Conservation (phyloP, 1,139 yeast species). For the Scheffersomyces lignicola region DNA sequence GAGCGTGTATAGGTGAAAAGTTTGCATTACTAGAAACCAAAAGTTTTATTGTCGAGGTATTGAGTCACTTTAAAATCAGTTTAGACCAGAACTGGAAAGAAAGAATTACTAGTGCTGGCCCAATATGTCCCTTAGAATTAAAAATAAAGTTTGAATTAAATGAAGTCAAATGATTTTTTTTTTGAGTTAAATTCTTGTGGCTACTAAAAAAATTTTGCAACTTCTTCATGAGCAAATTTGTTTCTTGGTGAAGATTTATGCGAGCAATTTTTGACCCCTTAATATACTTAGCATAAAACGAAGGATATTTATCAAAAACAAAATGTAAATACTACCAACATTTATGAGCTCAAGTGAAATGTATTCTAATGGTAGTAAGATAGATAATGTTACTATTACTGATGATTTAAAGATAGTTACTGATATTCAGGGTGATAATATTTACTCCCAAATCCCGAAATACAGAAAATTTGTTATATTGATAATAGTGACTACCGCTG, state of each 20-base stretch:
- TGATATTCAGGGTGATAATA: no score
- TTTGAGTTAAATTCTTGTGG: neutral
- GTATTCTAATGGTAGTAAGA: no score
- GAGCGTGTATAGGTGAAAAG: slow-evolving; percentile 65
- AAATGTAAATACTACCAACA: no score
- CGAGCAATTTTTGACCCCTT: no score
- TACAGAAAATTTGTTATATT: slow-evolving; percentile 25
- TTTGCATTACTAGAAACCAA: slow-evolving; percentile 52
- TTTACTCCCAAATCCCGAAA: slow-evolving; percentile 13
- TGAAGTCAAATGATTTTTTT: slow-evolving; percentile 3
- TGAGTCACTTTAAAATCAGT: slow-evolving; percentile 33
- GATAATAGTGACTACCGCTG: slow-evolving; percentile 44
- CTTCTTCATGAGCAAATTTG: slow-evolving; percentile 1
- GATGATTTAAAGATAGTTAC: no score
- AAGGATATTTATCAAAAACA: no score
- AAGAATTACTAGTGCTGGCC: slow-evolving; percentile 47
- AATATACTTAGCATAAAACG: no score
- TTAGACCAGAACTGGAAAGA: slow-evolving; percentile 51
- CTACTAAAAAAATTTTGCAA: neutral
- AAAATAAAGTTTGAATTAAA: slow-evolving; percentile 14
- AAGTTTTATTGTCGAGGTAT: slow-evolving; percentile 34
- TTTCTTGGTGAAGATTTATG: no score
- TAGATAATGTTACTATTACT: no score
- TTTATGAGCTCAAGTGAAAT: no score
- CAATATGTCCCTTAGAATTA: slow-evolving; percentile 22